These are phyloP conservation scores for Solanum chmielewskii DNA, from an alignment of 257 asterid species.

Conservation along the genomic window DNA sequence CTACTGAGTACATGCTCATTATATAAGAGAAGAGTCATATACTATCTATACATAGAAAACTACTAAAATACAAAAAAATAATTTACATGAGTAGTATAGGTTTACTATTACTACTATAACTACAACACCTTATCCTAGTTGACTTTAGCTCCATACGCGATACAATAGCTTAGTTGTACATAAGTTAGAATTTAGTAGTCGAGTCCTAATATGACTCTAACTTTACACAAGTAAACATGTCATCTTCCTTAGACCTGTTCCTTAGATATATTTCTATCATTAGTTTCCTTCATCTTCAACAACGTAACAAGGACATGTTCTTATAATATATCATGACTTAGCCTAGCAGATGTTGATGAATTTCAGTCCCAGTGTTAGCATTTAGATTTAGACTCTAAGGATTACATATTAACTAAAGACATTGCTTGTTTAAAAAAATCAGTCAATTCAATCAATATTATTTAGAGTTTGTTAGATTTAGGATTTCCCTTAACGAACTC, in stretches of 20 bases:
- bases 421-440: background rate
- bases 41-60: background rate
- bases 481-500: background rate
- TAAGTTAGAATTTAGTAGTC: background rate
- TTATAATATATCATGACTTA: background rate
- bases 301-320: background rate
- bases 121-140: background rate
- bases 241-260: background rate
- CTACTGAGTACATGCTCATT: background rate
- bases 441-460: background rate
- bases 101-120: background rate
- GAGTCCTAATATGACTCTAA: background rate
- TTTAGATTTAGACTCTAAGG: background rate
- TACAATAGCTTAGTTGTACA: background rate
- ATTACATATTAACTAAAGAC: background rate
- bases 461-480: background rate
- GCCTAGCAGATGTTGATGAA: background rate
- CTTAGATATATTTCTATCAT: background rate
- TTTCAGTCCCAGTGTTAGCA: background rate
- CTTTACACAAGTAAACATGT: background rate
- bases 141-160: background rate
- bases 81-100: background rate
- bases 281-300: background rate
- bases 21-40: background rate
- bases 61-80: no score